Percentiles rank a stretch among this genome's conserved stretches.
Evolutionary conservation across 129 eudicot genomes (phyloP).

Genomic region (Logfia minima): DNA sequence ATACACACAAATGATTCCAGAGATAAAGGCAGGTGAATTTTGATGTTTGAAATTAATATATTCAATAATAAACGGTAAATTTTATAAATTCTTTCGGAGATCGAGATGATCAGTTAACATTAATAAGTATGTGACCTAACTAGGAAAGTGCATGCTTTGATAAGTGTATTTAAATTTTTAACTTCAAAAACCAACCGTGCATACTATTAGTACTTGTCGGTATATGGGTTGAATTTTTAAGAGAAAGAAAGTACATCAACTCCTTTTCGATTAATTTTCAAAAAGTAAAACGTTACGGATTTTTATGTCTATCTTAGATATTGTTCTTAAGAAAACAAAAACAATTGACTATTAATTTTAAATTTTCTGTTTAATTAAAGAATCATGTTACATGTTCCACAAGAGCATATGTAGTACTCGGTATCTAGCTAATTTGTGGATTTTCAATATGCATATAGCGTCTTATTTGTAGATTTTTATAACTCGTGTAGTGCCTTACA

Average conservation of each 20-base stretch:
- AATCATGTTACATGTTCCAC: not conserved
- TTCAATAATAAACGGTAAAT: not conserved
- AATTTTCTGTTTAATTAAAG: too few species aligned
- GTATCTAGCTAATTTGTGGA: not conserved
- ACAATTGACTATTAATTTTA: too few species aligned
- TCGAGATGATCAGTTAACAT: not conserved
- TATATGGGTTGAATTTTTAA: too few species aligned
- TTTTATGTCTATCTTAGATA: too few species aligned
- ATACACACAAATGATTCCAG: not conserved
- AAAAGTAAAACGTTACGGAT: not conserved
- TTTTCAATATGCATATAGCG: not conserved
- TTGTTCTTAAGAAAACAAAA: too few species aligned
- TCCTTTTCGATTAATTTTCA: too few species aligned
- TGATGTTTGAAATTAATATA: conserved; percentile 14
- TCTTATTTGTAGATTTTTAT: not conserved
- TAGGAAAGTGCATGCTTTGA: not conserved
- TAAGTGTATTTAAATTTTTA: not conserved
- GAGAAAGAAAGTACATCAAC: not conserved
- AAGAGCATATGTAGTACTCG: not conserved
- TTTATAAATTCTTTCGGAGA: not conserved
- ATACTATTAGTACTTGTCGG: not conserved
- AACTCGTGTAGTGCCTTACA: not conserved
- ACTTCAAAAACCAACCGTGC: not conserved
- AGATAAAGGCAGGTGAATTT: conserved; percentile 17
- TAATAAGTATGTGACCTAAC: not conserved